These are phyloP conservation scores for Candida nemodendra DNA, from an alignment of 805 yeast genomes.

Conservation along the genomic window DNA sequence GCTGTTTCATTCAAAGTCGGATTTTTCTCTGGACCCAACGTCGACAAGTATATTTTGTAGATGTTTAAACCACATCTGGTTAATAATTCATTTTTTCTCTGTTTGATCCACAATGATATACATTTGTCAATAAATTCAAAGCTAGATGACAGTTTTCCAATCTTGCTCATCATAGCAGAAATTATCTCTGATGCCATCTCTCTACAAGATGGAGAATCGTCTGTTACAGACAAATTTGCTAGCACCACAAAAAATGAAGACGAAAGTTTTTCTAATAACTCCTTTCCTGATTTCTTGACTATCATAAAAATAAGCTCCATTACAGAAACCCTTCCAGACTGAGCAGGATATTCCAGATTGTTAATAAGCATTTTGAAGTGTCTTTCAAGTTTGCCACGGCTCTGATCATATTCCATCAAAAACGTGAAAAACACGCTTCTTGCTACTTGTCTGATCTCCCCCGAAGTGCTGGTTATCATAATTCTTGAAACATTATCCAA, in stretches of 20 bases:
- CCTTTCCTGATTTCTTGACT: conserved; percentile 61
- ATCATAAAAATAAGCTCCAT: conserved; percentile 80
- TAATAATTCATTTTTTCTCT: conserved; percentile 49
- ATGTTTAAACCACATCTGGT: conserved; percentile 72
- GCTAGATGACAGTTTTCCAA: conserved; percentile 31
- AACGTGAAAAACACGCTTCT: conserved; percentile 82
- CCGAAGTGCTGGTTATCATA: conserved; percentile 86
- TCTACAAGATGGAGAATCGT: conserved; percentile 74
- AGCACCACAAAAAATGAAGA: conserved; percentile 81
- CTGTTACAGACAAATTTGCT: conserved; percentile 74
- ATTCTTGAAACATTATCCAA: conserved; percentile 78
- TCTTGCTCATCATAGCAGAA: conserved; percentile 49
- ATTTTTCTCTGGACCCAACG: conserved; percentile 41
- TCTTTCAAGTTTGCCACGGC: conserved; percentile 77
- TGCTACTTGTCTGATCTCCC: conserved; percentile 79
- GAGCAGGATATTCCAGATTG: conserved; percentile 81
- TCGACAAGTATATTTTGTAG: conserved; percentile 58
- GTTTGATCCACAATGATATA: conserved; percentile 61
- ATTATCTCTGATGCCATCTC: conserved; percentile 75
- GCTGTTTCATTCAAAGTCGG: conserved; percentile 27
- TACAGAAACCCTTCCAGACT: conserved; percentile 83
- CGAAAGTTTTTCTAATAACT: conserved; percentile 57
- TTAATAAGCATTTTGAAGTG: conserved; percentile 78
- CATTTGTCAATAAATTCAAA: conserved; percentile 41
- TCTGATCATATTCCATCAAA: conserved; percentile 92